phyloP scores from a whole-genome alignment of 2,329 filamentous ascomycete genomes.

The Cladophialophora chaetospira region DNA sequence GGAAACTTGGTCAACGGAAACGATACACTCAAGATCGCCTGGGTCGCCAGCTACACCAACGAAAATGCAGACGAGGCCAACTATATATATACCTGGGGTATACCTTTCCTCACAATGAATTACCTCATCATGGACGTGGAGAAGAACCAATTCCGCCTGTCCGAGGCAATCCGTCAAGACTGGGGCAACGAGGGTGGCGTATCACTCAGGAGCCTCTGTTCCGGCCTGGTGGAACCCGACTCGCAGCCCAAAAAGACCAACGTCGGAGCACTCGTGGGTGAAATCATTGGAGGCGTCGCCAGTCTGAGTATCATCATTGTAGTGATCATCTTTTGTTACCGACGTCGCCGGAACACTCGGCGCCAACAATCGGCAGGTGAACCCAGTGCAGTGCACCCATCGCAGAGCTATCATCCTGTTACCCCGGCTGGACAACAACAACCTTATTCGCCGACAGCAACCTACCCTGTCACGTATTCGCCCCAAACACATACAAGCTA shows the following conservation, averaged over 20 bases:
- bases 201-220: not conserved
- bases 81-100: constrained; percentile 11
- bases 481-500: not conserved
- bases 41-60: constrained; percentile 1
- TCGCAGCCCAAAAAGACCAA: not conserved
- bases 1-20: constrained; percentile 2
- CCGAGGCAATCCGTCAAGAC: constrained; percentile 16
- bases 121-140: constrained; percentile 26
- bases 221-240: not conserved
- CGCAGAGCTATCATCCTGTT: not conserved
- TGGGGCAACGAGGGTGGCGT: constrained; percentile 10
- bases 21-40: constrained; percentile 1
- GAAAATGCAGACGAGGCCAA: not conserved
- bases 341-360: not conserved
- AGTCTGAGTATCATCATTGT: constrained; percentile 8
- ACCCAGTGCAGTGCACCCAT: not conserved
- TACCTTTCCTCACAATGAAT: constrained; percentile 27
- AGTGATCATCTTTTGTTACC: constrained; percentile 6
- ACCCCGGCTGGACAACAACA: not conserved
- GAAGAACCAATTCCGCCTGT: constrained; percentile 14
- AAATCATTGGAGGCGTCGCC: constrained; percentile 27
- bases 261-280: constrained; percentile 29
- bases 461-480: not conserved
- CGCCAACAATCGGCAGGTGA: not conserved
- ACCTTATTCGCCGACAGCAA: not conserved